Base-by-base conservation (phyloP, 441 rosid genomes). In the Raphanus hybrid region DNA sequence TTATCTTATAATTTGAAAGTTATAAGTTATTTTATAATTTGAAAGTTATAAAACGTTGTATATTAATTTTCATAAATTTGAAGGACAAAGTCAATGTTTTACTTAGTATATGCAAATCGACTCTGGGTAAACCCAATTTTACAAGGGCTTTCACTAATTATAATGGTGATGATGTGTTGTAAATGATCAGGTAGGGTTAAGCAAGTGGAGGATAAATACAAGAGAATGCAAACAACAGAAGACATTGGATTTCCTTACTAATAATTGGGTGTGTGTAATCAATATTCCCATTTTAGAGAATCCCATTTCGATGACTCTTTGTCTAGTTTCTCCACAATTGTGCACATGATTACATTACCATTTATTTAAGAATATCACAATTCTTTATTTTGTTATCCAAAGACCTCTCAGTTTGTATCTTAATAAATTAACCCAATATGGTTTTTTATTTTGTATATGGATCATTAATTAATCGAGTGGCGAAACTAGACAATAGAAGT, bases 231-330 rank as follows among this genome's bases (percentile, higher is more conserved):
- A 64, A 77, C 71, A 70, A 59, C 75, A 64, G 62, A 63, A 27
- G 50, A 76, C 70, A 64, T 54, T 2, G 64, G 18, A 54, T 48
- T 27, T 69, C 50, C 29, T 20, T 70, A 37, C 62, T 69, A 54
- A 52, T 68, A 68, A 35, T 69, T 58, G 61, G 29, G 37, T 58
- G 55, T 58, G 55, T 23, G 65, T 58, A 48, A 70, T 70, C 54
- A 75, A 75, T 41, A 55, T 64, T 77, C 43, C 61, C 14, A 64
- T 64, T 75, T 77, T 70, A 60, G 71, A 64, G 67, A 41, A 55
- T 64, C 45, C 20, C 11, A 8, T 29, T 29, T 29, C 34, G 5
- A 29, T 29, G 34, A 0, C 34, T 29, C 5, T 29, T 29, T 29
- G 34, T 29, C 34, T 29, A 29, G 34, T 29, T 29, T 29, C 5